Evolutionary conservation across 371 early-diverging fungal species (phyloP).

Genomic region (Mucor circinelloides): DNA sequence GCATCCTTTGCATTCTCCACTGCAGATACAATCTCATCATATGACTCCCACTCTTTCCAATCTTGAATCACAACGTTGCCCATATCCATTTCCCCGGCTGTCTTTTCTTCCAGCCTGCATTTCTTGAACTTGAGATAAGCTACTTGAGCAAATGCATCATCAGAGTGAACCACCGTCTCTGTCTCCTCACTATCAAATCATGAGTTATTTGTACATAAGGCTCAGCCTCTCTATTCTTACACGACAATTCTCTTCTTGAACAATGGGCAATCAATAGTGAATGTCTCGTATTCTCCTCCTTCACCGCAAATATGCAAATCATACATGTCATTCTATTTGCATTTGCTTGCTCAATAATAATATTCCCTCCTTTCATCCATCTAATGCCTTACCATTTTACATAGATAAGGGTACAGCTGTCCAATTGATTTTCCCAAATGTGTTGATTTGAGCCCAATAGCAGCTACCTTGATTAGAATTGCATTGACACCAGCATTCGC

Average conservation of each 20-base stretch:
- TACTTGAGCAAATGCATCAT: constrained; percentile 85
- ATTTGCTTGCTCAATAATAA: not conserved
- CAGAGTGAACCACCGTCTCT: constrained; percentile 75
- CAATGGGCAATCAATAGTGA: constrained; percentile 97
- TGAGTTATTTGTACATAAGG: not conserved
- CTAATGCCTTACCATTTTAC: constrained; percentile 58
- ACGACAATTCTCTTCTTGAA: constrained; percentile 81
- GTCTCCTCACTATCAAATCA: constrained; percentile 59
- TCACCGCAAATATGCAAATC: constrained; percentile 98
- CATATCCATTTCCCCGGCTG: constrained; percentile 31
- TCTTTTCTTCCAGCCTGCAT: constrained; percentile 63
- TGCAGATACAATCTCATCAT: constrained; percentile 12
- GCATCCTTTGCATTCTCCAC: not conserved
- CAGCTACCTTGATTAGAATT: constrained; percentile 95
- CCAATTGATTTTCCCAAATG: constrained; percentile 85
- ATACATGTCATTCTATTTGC: constrained; percentile 67
- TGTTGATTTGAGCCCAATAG: constrained; percentile 72
- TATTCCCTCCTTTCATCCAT: not conserved
- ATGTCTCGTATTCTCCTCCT: constrained; percentile 99
- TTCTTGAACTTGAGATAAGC: constrained; percentile 74
- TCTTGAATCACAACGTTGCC: constrained; percentile 3
- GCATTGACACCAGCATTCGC: constrained; percentile 83
- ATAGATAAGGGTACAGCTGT: constrained; percentile 76
- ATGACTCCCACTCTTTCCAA: constrained; percentile 25
- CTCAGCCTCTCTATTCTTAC: constrained; percentile 39